Evolutionary conservation across 257 asterid genomes (phyloP).

Genomic region (Nicotiana knightiana): DNA sequence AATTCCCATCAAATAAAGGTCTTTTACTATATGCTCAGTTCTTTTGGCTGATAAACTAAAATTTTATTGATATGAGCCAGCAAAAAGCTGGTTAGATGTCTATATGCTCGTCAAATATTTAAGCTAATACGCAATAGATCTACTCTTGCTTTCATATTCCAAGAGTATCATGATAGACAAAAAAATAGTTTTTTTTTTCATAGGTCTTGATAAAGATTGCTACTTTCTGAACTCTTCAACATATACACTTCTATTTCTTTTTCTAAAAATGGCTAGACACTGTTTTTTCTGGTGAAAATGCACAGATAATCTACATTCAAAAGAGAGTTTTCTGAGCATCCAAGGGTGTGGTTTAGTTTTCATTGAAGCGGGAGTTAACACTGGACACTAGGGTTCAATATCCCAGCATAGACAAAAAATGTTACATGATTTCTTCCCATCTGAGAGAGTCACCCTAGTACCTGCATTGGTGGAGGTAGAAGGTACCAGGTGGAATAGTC

Average conservation of each 20-base stretch:
- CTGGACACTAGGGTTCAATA: neutral
- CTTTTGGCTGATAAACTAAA: neutral
- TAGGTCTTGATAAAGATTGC: neutral
- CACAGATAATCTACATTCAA: neutral
- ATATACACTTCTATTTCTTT: neutral
- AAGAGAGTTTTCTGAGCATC: neutral
- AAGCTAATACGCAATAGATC: neutral
- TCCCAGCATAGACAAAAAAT: neutral
- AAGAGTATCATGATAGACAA: neutral
- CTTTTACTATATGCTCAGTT: neutral
- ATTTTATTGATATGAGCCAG: neutral
- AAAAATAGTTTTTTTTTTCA: neutral
- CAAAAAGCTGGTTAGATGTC: neutral
- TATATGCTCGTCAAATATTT: neutral
- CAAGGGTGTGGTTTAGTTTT: neutral
- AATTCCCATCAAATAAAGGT: neutral
- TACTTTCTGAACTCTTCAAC: neutral
- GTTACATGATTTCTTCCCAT: neutral
- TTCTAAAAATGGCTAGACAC: neutral
- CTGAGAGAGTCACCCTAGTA: neutral
- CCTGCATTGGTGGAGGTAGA: neutral
- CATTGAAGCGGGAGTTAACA: neutral
- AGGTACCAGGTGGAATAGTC: neutral
- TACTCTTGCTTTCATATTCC: neutral
- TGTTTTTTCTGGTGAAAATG: neutral